Evolutionary conservation across 1,284 basidiomycete species (phyloP).

Genomic region (Tilletia setariae): DNA sequence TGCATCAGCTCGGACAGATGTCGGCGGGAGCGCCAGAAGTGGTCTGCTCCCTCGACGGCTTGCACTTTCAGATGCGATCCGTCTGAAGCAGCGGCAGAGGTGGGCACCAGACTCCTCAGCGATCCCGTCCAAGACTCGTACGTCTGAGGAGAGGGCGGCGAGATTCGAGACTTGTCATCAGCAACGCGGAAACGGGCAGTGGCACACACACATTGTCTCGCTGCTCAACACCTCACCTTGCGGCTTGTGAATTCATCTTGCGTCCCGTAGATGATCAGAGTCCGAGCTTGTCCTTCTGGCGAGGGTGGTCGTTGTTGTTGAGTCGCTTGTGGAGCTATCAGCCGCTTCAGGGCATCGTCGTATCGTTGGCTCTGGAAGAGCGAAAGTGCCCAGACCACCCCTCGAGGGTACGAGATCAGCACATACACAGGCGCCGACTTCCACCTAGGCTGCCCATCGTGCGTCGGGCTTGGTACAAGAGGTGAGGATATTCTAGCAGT

Average conservation of each 20-base stretch:
- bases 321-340: conserved; percentile 16
- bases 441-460: not conserved
- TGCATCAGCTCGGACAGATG: not conserved
- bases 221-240: conserved; percentile 14
- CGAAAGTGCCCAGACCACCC: conserved; percentile 34
- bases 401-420: conserved; percentile 33
- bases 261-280: conserved; percentile 29
- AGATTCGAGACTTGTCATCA: not conserved
- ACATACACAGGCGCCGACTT: conserved; percentile 29
- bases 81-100: no score
- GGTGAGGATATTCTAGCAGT: no score
- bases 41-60: conserved; percentile 21
- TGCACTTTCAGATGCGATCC: not conserved
- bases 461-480: conserved; percentile 12
- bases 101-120: no score
- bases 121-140: not conserved
- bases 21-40: conserved; percentile 24
- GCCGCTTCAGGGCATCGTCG: conserved; percentile 22
- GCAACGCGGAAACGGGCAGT: no score
- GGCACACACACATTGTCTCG: no score
- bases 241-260: conserved; percentile 31
- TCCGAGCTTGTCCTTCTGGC: not conserved
- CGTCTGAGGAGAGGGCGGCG: not conserved
- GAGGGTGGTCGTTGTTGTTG: no score
- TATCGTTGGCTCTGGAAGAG: conserved; percentile 27